Evolutionary conservation across 192 early-diverging fungal species (phyloP).

Genomic region (Linnemannia exigua): DNA sequence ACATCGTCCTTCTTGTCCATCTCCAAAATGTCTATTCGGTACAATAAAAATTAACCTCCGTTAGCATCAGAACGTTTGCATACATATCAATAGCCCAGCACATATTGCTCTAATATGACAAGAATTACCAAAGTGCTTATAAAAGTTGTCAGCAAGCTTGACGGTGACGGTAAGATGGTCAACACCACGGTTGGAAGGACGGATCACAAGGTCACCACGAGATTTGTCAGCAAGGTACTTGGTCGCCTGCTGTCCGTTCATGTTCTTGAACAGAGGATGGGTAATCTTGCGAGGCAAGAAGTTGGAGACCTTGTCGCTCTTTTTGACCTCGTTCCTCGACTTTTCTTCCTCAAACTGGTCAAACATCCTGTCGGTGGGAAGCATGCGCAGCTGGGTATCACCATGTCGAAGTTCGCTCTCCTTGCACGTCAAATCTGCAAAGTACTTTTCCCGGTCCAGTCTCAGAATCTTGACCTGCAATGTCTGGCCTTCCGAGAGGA

Average conservation of each 20-base stretch:
- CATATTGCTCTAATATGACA: not conserved
- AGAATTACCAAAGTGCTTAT: conserved; percentile 85
- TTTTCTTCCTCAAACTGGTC: conserved; percentile 58
- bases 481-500: conserved; percentile 76
- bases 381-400: conserved; percentile 58
- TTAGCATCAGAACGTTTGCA: not conserved
- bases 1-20: conserved; percentile 78
- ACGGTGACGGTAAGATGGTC: conserved; percentile 94
- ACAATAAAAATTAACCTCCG: not conserved
- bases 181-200: conserved; percentile 90
- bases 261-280: conserved; percentile 88
- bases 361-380: conserved; percentile 71
- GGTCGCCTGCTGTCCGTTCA: conserved; percentile 81
- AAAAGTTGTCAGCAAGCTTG: conserved; percentile 90
- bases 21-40: conserved; percentile 75
- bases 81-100: not conserved
- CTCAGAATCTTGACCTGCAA: conserved; percentile 83
- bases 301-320: conserved; percentile 29
- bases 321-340: conserved; percentile 46
- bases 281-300: conserved; percentile 73
- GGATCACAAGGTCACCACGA: conserved; percentile 86
- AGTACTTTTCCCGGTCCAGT: conserved; percentile 83
- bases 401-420: conserved; percentile 69
- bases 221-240: conserved; percentile 75
- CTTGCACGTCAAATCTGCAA: conserved; percentile 81